Percentiles rank a stretch among this genome's conserved stretches.
phyloP scores from a whole-genome alignment of 2,329 filamentous ascomycete species.

The Shiraia bambusicola region DNA sequence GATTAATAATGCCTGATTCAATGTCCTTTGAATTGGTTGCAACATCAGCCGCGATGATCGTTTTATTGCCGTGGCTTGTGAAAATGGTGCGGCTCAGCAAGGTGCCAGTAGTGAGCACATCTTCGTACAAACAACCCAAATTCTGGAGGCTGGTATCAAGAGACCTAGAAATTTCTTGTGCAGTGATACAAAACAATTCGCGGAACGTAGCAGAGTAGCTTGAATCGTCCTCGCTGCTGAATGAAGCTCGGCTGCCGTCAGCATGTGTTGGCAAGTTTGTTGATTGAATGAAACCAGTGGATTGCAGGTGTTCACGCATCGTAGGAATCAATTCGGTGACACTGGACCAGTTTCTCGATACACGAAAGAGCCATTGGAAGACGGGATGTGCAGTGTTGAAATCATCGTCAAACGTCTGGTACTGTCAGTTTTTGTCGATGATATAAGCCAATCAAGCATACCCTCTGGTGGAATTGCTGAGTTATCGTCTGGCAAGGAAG shows the following conservation, averaged over 20 bases:
- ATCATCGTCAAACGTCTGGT: constrained; percentile 64
- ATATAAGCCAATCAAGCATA: constrained; percentile 61
- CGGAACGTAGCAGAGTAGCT: constrained; percentile 77
- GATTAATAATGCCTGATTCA: constrained; percentile 40
- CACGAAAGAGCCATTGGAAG: constrained; percentile 85
- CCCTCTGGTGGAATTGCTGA: constrained; percentile 50
- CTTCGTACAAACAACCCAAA: constrained; percentile 72
- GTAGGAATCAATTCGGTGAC: constrained; percentile 67
- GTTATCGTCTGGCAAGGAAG: constrained; percentile 76
- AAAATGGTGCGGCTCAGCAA: constrained; percentile 63
- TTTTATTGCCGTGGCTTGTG: constrained; percentile 19
- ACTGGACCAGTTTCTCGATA: constrained; percentile 73
- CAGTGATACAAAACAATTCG: constrained; percentile 80
- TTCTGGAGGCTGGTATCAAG: constrained; percentile 64
- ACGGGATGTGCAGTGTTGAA: constrained; percentile 76
- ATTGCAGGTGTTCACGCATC: constrained; percentile 74
- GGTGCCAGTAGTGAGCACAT: constrained; percentile 68
- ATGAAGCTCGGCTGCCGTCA: constrained; percentile 21
- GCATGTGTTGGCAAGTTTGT: constrained; percentile 15
- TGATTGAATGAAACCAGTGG: constrained; percentile 27
- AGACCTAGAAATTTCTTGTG: constrained; percentile 69
- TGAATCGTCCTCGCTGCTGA: constrained; percentile 55
- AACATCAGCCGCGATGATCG: constrained; percentile 29
- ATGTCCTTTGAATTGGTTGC: constrained; percentile 35
- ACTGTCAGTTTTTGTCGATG: constrained; percentile 9